Evolutionary conservation across 495 filamentous ascomycete species (phyloP).

Genomic region (Penicillium pancosmium): DNA sequence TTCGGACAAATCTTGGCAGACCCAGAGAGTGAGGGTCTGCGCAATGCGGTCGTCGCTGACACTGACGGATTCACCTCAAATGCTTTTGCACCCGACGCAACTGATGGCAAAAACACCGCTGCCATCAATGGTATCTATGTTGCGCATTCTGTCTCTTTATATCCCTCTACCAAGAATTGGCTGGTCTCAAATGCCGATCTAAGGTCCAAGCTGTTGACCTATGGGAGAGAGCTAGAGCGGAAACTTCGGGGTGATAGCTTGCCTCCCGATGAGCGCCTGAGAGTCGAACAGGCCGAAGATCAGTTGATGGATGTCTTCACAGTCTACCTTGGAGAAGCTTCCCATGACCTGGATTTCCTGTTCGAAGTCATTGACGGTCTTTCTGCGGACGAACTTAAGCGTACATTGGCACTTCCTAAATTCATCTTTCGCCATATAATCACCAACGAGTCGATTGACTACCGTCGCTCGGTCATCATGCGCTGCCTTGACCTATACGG

Average conservation of each 20-base stretch:
- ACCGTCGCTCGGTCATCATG: conserved; percentile 81
- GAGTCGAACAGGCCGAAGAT: conserved; percentile 84
- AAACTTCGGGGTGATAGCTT: conserved; percentile 70
- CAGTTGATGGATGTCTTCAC: conserved; percentile 87
- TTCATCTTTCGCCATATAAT: conserved; percentile 89
- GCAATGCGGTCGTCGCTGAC: conserved; percentile 73
- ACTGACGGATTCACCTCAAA: conserved; percentile 67
- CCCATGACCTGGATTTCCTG: conserved; percentile 83
- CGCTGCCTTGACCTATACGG: conserved; percentile 89
- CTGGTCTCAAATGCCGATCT: conserved; percentile 75
- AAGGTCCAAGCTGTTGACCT: conserved; percentile 65
- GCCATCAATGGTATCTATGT: conserved; percentile 88
- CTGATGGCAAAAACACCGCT: conserved; percentile 67
- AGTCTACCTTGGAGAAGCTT: conserved; percentile 70
- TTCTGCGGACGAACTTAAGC: conserved; percentile 79
- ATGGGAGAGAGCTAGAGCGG: conserved; percentile 73
- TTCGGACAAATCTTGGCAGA: conserved; percentile 87
- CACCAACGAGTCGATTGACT: conserved; percentile 81
- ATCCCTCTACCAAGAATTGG: conserved; percentile 62
- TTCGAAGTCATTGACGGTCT: conserved; percentile 85
- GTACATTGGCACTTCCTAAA: conserved; percentile 69
- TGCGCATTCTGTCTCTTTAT: conserved; percentile 69
- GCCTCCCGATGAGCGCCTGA: conserved; percentile 72
- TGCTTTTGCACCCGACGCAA: conserved; percentile 60
- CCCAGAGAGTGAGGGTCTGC: conserved; percentile 70